phyloP scores from a whole-genome alignment of 163 green algal genomes.

The Prototheca cutis region DNA sequence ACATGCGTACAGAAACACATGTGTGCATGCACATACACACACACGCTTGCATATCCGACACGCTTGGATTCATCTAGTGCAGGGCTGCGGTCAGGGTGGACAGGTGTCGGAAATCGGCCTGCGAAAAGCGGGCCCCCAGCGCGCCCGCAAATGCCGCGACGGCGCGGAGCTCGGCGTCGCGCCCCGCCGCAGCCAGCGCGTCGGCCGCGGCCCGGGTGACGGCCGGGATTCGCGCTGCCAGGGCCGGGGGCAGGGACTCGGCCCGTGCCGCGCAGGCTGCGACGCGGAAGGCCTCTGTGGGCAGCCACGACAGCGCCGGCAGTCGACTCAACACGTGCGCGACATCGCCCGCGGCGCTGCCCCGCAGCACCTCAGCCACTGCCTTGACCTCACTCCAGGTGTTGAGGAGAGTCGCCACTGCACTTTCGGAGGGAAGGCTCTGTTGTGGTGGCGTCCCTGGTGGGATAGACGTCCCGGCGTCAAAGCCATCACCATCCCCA shows the following conservation, averaged over 20 bases:
- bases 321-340: slow-evolving; percentile 34
- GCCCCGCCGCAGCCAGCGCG: slow-evolving; percentile 15
- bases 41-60: too few relatives aligned
- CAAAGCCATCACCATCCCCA: background rate
- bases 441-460: background rate
- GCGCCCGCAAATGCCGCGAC: slow-evolving; percentile 48
- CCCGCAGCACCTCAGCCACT: background rate
- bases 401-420: slow-evolving; percentile 23
- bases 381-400: slow-evolving; percentile 46
- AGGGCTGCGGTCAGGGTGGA: slow-evolving; percentile 25
- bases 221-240: slow-evolving; percentile 39
- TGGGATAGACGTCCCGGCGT: background rate
- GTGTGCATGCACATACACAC: too few relatives aligned
- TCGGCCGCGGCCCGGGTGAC: slow-evolving; percentile 17
- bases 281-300: slow-evolving; percentile 44
- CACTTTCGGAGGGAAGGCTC: too few relatives aligned
- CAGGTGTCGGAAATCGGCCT: slow-evolving; percentile 43
- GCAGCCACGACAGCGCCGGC: slow-evolving; percentile 52
- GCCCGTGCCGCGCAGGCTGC: slow-evolving; percentile 30
- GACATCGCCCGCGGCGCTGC: background rate
- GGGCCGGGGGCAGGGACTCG: slow-evolving; percentile 33
- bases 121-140: slow-evolving; percentile 29
- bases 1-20: too few relatives aligned
- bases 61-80: too few relatives aligned
- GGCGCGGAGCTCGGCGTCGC: slow-evolving; percentile 32